A percentile compares a stretch with the other conserved stretches of the same genome.
Conservation (phyloP, 192 early-diverging fungal genomes). For the Lobosporangium transversale region DNA sequence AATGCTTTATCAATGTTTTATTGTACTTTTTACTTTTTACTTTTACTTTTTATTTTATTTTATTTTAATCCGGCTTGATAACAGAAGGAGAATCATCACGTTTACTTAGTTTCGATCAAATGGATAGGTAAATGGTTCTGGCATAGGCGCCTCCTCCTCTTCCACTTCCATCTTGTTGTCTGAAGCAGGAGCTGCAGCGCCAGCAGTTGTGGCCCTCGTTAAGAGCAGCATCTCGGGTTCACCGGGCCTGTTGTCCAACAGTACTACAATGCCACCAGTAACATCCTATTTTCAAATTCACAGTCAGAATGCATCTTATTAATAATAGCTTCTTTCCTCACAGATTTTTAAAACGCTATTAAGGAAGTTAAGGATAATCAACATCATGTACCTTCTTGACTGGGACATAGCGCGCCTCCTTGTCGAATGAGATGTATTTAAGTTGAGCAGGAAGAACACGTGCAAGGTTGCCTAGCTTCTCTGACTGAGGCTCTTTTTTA, state of each 20-base stretch:
- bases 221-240: slow-evolving; percentile 87
- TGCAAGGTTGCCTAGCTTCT: slow-evolving; percentile 87
- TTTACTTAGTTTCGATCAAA: slow-evolving; percentile 61
- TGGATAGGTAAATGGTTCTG: slow-evolving; percentile 87
- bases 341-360: too few species aligned
- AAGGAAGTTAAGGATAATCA: not conserved
- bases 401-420: slow-evolving; percentile 87
- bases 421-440: slow-evolving; percentile 87
- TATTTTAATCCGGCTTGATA: too few species aligned
- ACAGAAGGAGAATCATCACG: too few species aligned
- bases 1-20: too few species aligned
- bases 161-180: slow-evolving; percentile 55
- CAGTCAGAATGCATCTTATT: too few species aligned
- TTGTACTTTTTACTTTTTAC: too few species aligned
- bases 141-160: slow-evolving; percentile 72
- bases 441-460: slow-evolving; percentile 90
- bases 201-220: slow-evolving; percentile 28
- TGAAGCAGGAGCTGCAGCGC: slow-evolving; percentile 5
- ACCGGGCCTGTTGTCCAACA: slow-evolving; percentile 78
- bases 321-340: too few species aligned
- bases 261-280: slow-evolving; percentile 88
- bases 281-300: slow-evolving; percentile 57
- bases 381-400: slow-evolving; percentile 74
- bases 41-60: too few species aligned
- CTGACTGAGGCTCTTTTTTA: slow-evolving; percentile 79